Evolutionary conservation across 768 basidiomycete genomes (phyloP).

Genomic region (Epithele typhae): DNA sequence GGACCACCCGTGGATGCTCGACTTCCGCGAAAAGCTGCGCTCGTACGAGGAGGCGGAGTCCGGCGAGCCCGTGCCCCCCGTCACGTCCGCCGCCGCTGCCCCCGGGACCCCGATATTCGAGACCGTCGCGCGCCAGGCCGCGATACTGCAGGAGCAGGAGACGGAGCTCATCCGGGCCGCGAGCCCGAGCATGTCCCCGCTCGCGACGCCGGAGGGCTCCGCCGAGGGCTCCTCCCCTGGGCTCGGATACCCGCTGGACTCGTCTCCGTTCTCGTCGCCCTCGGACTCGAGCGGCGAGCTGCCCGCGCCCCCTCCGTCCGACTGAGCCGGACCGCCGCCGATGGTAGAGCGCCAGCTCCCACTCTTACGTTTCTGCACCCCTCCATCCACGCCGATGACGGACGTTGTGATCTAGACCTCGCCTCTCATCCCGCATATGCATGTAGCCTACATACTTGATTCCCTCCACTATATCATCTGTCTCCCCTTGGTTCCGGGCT

Average conservation of each 20-base stretch:
- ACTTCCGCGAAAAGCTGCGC: constrained; percentile 67
- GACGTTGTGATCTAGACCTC: too few relatives aligned
- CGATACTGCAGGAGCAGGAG: constrained; percentile 55
- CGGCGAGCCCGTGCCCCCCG: constrained; percentile 43
- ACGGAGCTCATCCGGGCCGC: constrained; percentile 48
- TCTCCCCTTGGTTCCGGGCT: too few relatives aligned
- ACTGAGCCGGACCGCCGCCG: too few relatives aligned
- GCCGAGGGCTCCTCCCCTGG: constrained; percentile 2
- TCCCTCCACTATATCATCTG: too few relatives aligned
- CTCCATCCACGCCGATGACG: too few relatives aligned
- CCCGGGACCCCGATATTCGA: constrained; percentile 36
- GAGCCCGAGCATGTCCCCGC: constrained; percentile 47
- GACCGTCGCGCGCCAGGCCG: constrained; percentile 50
- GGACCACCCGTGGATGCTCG: constrained; percentile 86
- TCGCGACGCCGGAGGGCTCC: constrained; percentile 24
- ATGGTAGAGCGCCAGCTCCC: too few relatives aligned
- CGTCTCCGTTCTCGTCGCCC: constrained; percentile 1
- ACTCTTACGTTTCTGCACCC: too few relatives aligned
- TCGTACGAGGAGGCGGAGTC: constrained; percentile 62
- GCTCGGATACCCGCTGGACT: neutral
- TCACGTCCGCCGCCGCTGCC: constrained; percentile 39
- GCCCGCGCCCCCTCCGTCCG: too few relatives aligned
- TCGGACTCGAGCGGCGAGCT: constrained; percentile 1
- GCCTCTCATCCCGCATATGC: neutral
- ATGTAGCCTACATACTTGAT: too few relatives aligned